A percentile compares a stretch with the other conserved stretches of the same genome.
Conservation (phyloP, 805 yeast genomes). For the Metschnikowia baotianmanensis region DNA sequence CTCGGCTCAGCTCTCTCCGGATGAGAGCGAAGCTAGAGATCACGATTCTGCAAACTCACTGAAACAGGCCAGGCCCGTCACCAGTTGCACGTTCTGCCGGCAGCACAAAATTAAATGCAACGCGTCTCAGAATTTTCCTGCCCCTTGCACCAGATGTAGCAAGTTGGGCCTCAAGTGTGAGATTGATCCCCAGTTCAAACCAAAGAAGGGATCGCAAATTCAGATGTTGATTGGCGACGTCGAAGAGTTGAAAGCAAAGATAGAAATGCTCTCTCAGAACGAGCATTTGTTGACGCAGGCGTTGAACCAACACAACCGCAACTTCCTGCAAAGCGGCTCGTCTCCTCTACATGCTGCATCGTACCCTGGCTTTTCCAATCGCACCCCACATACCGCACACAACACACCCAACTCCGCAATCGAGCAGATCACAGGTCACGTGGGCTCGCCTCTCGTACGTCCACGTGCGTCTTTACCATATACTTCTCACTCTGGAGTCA, state of each 20-base stretch:
- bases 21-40: not conserved
- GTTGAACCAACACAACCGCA: constrained; percentile 43
- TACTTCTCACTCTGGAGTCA: constrained; percentile 3
- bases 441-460: constrained; percentile 6
- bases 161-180: constrained; percentile 79
- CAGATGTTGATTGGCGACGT: constrained; percentile 83
- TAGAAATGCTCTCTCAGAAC: constrained; percentile 60
- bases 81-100: constrained; percentile 91
- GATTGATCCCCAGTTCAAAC: constrained; percentile 87
- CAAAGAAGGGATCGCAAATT: constrained; percentile 88
- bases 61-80: constrained; percentile 65
- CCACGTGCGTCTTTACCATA: constrained; percentile 1
- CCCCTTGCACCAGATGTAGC: constrained; percentile 79
- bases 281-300: constrained; percentile 69
- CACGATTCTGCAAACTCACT: constrained; percentile 10
- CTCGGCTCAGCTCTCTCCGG: constrained; percentile 6
- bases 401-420: constrained; percentile 15
- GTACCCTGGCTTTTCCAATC: constrained; percentile 8
- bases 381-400: constrained; percentile 7
- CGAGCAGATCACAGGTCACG: constrained; percentile 18
- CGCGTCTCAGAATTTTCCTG: constrained; percentile 79
- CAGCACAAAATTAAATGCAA: constrained; percentile 94
- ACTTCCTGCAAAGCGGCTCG: constrained; percentile 19
- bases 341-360: constrained; percentile 9
- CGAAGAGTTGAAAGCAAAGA: constrained; percentile 71